Evolutionary conservation across 257 asterid species (phyloP), one percentile per base, ranked within the genome.

Genomic region (Forsythia suspensa): DNA sequence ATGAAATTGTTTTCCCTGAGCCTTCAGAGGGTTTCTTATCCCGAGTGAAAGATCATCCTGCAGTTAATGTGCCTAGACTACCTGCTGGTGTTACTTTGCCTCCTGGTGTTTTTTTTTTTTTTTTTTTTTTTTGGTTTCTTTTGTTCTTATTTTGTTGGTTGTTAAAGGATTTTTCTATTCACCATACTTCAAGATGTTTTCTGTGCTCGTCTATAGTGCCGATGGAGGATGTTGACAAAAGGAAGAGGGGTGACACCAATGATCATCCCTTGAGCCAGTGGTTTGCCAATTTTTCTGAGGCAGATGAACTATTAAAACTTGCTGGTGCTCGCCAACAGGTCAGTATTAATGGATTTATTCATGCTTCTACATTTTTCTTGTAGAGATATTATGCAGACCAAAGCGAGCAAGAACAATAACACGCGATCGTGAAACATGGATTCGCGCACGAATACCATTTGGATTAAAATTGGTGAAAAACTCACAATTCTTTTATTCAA

Each of bases 251-350:
- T 29, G 92, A 91, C 77, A 87, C 90, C 57, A 92, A 88, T 86
- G 89, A 85, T 51, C 91, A 91, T 77, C 84, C 90, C 2, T 86
- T 88, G 79, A 81, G 80, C 78, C 95, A 86, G 75, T 92, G 96
- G 94, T 92, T 89, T 79, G 70, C 77, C 81, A 91, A 87, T 85
- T 92, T 91, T 88, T 92, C 97, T 1, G 96, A 92, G 90, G 96
- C 96, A 69, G 97, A 91, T 80, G 97, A 92, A 87, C 92, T 91
- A 65, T 84, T 91, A 76, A 89, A 89, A 79, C 94, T 91, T 78
- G 86, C 97, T 21, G 92, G 86, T 78, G 94, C 96, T 81, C 94
- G 96, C 69, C 94, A 92, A 80, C 94, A 84, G 94, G 97, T 92
- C 70, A 65, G 59, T 75, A 42, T n/a, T 71, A 44, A 48, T 3